Base-by-base conservation (phyloP, 2,329 filamentous ascomycete genomes). In the Fusarium globosum region DNA sequence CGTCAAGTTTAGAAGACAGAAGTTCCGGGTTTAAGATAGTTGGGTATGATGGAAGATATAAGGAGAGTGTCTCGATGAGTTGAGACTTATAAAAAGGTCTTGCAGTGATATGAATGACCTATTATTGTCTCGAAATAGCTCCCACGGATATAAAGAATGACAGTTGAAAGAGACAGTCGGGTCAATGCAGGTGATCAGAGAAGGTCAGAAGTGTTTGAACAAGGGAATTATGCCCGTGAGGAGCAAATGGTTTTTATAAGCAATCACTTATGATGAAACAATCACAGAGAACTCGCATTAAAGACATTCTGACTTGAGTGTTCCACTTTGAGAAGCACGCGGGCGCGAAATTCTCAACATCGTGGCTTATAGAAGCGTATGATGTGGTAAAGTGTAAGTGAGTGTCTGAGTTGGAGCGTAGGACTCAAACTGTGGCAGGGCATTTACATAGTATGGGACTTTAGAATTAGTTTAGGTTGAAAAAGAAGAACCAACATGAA, bases 171-270 rank as follows among this genome's bases (percentile, higher is more conserved):
- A 65, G 63, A 67, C 72, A 70, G 68, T 76, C 56, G 65, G 67
- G 52, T 45, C 60, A 69, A 75, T 75, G 75, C 76, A 78, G 76
- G 73, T 78, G 76, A 78, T 78, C 76, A 78, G 77, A 78, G 75
- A 76, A 70, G 62, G 71, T 72, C 71, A 73, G 71, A 68, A 41
- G 66, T 63, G 53, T 61, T 62, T 49, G 52, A 61, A 74, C 65
- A 69, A 70, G 60, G 52, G 36, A 39, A 60, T 51, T 69, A 41
- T 65, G 43, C 13, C 42, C 21, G 53, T 28, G 35, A 46, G 52
- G 49, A 30, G 21, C 33, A 48, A 51, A 20, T 46, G 38, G 28
- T 53, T 70, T 63, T 71, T 63, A 71, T 71, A 63, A 68, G 48
- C 46, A 51, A 49, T 36, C 39, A 33, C 51, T 6, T 46, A 46